phyloP scores from a whole-genome alignment of 2,329 filamentous ascomycete species.

The Cytospora piceae region DNA sequence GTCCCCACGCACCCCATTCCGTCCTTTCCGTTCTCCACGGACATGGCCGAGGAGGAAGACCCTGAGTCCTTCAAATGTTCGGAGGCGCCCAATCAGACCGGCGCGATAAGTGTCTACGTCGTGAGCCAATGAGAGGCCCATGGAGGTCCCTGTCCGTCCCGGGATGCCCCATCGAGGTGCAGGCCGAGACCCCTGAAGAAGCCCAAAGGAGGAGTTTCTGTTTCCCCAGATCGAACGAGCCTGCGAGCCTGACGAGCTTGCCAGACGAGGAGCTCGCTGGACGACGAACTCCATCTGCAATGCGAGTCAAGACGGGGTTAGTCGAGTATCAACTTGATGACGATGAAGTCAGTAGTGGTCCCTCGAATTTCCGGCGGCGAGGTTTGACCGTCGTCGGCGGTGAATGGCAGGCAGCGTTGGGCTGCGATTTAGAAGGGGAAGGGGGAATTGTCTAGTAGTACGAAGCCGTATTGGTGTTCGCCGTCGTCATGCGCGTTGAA shows the following conservation, averaged over 20 bases:
- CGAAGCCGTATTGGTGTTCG: background rate
- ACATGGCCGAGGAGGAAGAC: conserved; percentile 28
- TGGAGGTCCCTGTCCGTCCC: background rate
- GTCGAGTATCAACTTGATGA: conserved; percentile 2
- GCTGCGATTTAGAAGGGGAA: background rate
- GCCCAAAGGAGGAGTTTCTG: background rate
- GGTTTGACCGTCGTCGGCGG: too few relatives aligned
- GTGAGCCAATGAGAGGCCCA: conserved; percentile 4
- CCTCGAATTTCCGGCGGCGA: conserved; percentile 11
- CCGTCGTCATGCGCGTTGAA: background rate
- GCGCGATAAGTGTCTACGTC: conserved; percentile 25
- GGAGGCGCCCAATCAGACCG: conserved; percentile 19
- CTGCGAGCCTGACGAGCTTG: background rate
- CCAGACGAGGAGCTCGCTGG: conserved; percentile 1
- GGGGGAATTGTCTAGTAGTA: background rate
- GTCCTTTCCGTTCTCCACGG: conserved; percentile 12
- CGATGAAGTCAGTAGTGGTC: conserved; percentile 5
- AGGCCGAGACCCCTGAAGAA: conserved; percentile 6
- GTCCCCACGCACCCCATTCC: conserved; percentile 9
- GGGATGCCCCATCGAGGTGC: conserved; percentile 16
- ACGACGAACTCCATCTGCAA: conserved; percentile 1
- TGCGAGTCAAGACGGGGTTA: conserved; percentile 13
- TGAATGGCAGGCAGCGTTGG: too few relatives aligned
- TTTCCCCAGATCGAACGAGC: conserved; percentile 9
- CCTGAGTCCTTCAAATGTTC: conserved; percentile 5